Conservation (phyloP, 1,139 yeast species). For the Kodamaea plutei region DNA sequence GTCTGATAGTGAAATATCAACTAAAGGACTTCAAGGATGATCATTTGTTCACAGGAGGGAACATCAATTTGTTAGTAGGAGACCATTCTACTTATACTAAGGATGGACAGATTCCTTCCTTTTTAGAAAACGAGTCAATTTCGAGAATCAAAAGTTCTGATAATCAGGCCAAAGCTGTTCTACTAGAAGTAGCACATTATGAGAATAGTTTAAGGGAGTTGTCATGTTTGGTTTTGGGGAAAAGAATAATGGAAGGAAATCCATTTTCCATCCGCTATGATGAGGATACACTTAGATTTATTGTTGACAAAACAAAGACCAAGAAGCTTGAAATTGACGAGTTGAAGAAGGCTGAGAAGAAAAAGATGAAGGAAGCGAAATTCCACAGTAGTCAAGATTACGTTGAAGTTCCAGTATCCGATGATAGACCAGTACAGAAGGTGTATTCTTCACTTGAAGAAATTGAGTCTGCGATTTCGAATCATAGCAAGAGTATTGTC, state of each 20-base stretch:
- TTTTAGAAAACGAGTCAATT: slow-evolving; percentile 20
- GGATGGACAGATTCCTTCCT: slow-evolving; percentile 21
- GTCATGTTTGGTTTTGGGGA: slow-evolving; percentile 20
- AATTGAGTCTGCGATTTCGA: slow-evolving; percentile 28
- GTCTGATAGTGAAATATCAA: slow-evolving; percentile 48
- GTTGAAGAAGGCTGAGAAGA: slow-evolving; percentile 1
- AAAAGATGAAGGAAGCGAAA: background rate
- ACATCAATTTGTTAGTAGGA: slow-evolving; percentile 32
- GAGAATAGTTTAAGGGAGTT: slow-evolving; percentile 23
- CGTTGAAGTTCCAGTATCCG: background rate
- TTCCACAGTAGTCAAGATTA: background rate
- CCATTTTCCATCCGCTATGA: slow-evolving; percentile 10
- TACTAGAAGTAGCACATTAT: slow-evolving; percentile 14
- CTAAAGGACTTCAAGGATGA: slow-evolving; percentile 61
- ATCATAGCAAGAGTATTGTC: slow-evolving; percentile 24
- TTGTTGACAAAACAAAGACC: slow-evolving; percentile 1
- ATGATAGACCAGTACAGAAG: slow-evolving; percentile 8
- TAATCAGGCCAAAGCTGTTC: slow-evolving; percentile 4
- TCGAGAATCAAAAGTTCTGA: slow-evolving; percentile 6
- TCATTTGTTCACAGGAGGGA: slow-evolving; percentile 29
- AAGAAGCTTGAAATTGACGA: background rate
- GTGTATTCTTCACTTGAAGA: slow-evolving; percentile 18
- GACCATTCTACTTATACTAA: slow-evolving; percentile 21
- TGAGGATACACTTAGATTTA: slow-evolving; percentile 8
- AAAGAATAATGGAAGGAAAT: slow-evolving; percentile 12